These are phyloP conservation scores for Leishmania amazonensis DNA, from an alignment of 208 protist species.

Conservation along the genomic window DNA sequence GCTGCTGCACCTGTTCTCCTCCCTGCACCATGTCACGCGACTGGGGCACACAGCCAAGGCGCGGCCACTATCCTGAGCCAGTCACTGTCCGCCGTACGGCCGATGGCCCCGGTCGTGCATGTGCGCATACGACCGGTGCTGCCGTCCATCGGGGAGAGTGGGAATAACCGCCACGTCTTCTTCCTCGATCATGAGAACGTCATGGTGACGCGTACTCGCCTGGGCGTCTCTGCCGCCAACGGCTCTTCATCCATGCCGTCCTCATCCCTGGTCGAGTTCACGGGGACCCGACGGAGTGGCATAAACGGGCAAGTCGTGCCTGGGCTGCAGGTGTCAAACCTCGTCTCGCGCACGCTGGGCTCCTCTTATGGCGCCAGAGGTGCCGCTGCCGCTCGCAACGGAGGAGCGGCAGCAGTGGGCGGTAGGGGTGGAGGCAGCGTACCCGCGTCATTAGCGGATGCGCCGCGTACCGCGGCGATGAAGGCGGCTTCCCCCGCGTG, in stretches of 20 bases:
- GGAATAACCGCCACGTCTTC: constrained; percentile 65
- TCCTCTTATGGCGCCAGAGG: neutral
- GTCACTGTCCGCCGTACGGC: constrained; percentile 23
- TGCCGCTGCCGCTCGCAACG: neutral
- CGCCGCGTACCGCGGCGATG: neutral
- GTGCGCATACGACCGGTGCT: constrained; percentile 79
- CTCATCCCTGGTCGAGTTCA: neutral
- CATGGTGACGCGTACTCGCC: constrained; percentile 39
- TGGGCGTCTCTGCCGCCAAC: neutral
- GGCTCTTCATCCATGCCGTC: neutral
- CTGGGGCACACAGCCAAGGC: constrained; percentile 5
- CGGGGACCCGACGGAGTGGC: neutral
- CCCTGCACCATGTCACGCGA: neutral
- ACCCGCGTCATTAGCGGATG: neutral
- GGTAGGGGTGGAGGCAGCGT: neutral
- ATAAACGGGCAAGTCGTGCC: neutral
- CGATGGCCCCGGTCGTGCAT: constrained; percentile 71
- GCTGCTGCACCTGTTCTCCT: neutral
- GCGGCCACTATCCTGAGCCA: constrained; percentile 22
- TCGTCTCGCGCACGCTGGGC: neutral
- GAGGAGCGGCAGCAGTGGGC: neutral
- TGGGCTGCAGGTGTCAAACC: neutral
- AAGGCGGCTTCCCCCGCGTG: neutral
- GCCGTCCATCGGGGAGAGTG: constrained; percentile 60
- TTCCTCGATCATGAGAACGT: constrained; percentile 84